Base-by-base conservation (phyloP, 306 rosid genomes). In the Medicago lupulina region DNA sequence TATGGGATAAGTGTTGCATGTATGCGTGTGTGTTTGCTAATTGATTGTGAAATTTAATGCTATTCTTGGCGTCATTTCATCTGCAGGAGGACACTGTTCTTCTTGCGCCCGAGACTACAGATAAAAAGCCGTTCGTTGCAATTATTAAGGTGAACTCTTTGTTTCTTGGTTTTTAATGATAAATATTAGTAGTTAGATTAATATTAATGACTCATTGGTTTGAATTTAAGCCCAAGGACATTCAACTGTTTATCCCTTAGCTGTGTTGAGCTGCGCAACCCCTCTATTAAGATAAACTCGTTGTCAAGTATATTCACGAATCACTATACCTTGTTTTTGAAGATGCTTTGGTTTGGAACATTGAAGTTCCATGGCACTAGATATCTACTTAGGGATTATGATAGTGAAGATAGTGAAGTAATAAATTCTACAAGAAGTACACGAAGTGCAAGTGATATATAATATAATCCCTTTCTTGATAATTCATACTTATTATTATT, bases 51-150 rank as follows among this genome's bases (percentile, higher is more conserved):
- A 28, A 28, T 28, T 28, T 1, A 25, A 25, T 25, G 28, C 28
- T 2, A 25, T 25, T 25, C 50, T 28, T 71, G 13, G 10, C 44
- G 18, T 16, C 39, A 28, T n/a, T 1, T 25, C 3, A 28, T 77
- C 70, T 74, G 71, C 85, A 96, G 98, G 99, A 92, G 89, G 99
- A 96, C 79, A 91, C 98, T 18, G 97, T 96, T 63, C 98, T 96
- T 85, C 87, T 96, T n/a, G 83, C 63, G 67, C 98, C 98, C 0
- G 96, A 93, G 83, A 86, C 83, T 71, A 76, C 60, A 50, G 80
- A 64, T 14, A 92, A 96, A 69, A 96, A 96, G 83, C 99, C 99
- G 0, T 96, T 88, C 36, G 98, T 92, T 62, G 99, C 98, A 13
- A 96, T 96, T 85, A 90, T 92, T 34, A 92, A 96, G 98, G 99